phyloP scores from a whole-genome alignment of 1,284 basidiomycete species.

The Rhodotorula sp. region DNA sequence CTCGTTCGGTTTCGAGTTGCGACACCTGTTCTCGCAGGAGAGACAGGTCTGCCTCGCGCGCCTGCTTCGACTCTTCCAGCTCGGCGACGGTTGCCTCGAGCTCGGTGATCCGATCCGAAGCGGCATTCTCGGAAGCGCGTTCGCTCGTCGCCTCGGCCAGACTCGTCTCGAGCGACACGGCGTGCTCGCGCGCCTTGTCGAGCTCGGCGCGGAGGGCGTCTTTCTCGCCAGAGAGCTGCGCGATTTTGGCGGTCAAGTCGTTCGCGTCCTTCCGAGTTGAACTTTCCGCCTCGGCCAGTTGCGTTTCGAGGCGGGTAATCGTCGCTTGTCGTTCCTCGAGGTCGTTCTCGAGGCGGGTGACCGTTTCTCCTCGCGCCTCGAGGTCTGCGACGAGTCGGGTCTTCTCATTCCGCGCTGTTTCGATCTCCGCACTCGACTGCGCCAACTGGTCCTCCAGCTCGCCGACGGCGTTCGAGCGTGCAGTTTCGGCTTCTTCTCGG shows the following conservation, averaged over 20 bases:
- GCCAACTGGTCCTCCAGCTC: not conserved
- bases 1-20: conserved; percentile 7
- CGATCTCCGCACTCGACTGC: too few species aligned
- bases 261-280: too few species aligned
- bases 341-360: not conserved
- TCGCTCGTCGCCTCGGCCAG: conserved; percentile 15
- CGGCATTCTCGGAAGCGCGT: not conserved
- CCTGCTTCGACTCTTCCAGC: not conserved
- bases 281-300: not conserved
- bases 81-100: conserved; percentile 19
- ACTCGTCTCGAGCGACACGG: not conserved
- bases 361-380: not conserved
- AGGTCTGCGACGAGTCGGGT: too few species aligned
- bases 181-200: not conserved
- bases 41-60: too few species aligned
- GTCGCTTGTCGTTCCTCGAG: not conserved
- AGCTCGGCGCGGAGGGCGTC: not conserved
- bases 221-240: not conserved
- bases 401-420: too few species aligned
- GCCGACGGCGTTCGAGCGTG: not conserved
- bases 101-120: not conserved
- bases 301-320: not conserved
- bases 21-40: too few species aligned
- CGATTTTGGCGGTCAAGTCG: not conserved
- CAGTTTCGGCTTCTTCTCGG: not conserved